A percentile compares a stretch with the other conserved stretches of the same genome.
Conservation (phyloP, 495 filamentous ascomycete genomes). For the Friedmanniomyces endolithicus region DNA sequence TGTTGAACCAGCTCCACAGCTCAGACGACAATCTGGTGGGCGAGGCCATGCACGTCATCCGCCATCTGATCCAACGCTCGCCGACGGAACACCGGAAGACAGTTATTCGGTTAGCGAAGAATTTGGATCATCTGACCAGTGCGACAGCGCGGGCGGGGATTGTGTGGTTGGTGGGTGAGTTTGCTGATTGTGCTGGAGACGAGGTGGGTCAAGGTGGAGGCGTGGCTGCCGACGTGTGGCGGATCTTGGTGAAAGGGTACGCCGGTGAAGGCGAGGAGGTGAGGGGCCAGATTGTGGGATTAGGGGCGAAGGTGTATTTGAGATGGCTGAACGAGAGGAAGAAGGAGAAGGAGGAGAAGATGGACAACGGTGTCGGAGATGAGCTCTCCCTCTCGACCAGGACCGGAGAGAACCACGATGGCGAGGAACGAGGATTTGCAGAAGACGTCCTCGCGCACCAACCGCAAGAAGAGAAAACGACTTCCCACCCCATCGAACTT, state of each 20-base stretch:
- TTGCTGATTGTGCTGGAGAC: constrained; percentile 77
- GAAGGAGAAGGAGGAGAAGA: too few species aligned
- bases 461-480: constrained; percentile 9
- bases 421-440: constrained; percentile 23
- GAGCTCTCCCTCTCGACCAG: too few species aligned
- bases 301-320: constrained; percentile 90
- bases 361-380: too few species aligned
- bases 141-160: constrained; percentile 82
- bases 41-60: constrained; percentile 81
- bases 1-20: constrained; percentile 73
- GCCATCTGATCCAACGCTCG: constrained; percentile 88
- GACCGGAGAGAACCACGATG: constrained; percentile 10
- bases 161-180: constrained; percentile 96
- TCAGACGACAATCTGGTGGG: constrained; percentile 76
- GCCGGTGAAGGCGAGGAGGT: constrained; percentile 69
- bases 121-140: constrained; percentile 72
- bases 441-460: background rate
- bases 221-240: constrained; percentile 82
- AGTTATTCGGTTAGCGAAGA: constrained; percentile 80
- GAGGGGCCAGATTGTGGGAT: constrained; percentile 79
- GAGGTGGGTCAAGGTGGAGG: constrained; percentile 66
- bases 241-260: constrained; percentile 79
- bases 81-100: constrained; percentile 64
- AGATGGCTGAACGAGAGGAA: constrained; percentile 59
- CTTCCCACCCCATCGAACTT: constrained; percentile 54